Evolutionary conservation across 2,329 filamentous ascomycete genomes (phyloP), one percentile per base, ranked within the genome.

Genomic region (Penicillium nordicum): DNA sequence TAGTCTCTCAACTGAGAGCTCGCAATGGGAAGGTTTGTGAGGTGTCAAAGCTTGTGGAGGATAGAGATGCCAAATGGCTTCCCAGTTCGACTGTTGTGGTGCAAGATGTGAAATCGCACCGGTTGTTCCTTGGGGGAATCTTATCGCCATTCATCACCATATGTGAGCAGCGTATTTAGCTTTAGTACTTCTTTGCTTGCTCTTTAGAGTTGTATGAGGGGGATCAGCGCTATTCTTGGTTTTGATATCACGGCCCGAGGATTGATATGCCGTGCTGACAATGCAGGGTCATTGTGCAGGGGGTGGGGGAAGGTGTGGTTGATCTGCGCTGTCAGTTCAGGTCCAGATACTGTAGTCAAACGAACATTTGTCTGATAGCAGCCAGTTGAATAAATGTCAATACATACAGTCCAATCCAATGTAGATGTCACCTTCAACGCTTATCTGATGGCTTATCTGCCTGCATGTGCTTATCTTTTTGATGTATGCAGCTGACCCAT

Each of bases 121-220:
- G 45, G 7, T 44, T 63, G 21, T 62, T 59, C 45, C 34, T 66
- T 40, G 48, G 48, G 37, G 66, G 64, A 29, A 53, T 65, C 1
- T 54, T 64, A 16, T 66, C 67, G 1, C 61, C 62, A 9, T 69
- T 66, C 36, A 59, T 67, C 11, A 61, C 55, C 8, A 57, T 67
- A 14, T 68, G 65, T 50, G 57, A 64, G 41, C 32, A 34, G 34
- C 23, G 14, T 23, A 14, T 38, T 18, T 38, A 47, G 25, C 36
- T 25, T 11, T n/a, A 23, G 14, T 46, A n/a, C 5, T 12, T n/a
- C 23, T 23, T 16, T 45, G 29, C 23, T 27, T 43, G 25, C 18
- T 11, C 3, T 14, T 16, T 16, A 32, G n/a, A 32, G n/a, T 30
- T 27, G 9, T 21, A 18, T 4, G 25, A 18, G 25, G 2, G 42